Conservation (phyloP, 495 filamentous ascomycete genomes). For the Daldinia caldariorum region DNA sequence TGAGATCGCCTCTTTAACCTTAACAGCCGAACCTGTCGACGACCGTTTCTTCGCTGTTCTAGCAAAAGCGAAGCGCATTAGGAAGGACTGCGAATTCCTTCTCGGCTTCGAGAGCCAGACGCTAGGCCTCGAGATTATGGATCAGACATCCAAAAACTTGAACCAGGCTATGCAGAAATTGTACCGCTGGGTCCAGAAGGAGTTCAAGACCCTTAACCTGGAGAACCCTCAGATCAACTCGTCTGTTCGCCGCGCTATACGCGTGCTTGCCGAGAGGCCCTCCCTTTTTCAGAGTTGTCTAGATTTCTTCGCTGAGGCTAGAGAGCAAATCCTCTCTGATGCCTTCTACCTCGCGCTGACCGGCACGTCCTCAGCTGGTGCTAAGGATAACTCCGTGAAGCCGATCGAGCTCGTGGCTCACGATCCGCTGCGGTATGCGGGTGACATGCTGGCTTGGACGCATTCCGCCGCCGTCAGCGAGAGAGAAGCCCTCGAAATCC, state of each 20-base stretch:
- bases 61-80: constrained; percentile 84
- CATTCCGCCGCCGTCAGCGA: constrained; percentile 95
- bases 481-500: constrained; percentile 86
- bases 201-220: constrained; percentile 91
- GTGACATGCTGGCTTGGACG: constrained; percentile 97
- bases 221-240: constrained; percentile 94
- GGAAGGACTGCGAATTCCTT: constrained; percentile 86
- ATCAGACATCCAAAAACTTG: constrained; percentile 84
- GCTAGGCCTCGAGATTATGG: constrained; percentile 88
- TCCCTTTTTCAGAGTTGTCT: constrained; percentile 92
- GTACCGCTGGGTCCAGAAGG: constrained; percentile 91
- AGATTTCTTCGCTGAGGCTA: constrained; percentile 91
- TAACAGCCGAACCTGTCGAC: constrained; percentile 80
- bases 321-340: constrained; percentile 87
- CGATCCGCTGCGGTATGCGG: constrained; percentile 90
- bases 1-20: constrained; percentile 75
- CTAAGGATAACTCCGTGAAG: constrained; percentile 68
- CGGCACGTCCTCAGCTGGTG: constrained; percentile 63
- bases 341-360: constrained; percentile 92
- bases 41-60: constrained; percentile 86
- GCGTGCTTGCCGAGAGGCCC: constrained; percentile 89
- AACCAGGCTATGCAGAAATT: constrained; percentile 94
- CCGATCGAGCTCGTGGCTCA: constrained; percentile 95
- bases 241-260: constrained; percentile 82
- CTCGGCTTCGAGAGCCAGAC: constrained; percentile 91